A percentile compares a stretch with the other conserved stretches of the same genome.
Evolutionary conservation across 23 red algal genomes (phyloP).

Genomic region (Gracilaria caudata): DNA sequence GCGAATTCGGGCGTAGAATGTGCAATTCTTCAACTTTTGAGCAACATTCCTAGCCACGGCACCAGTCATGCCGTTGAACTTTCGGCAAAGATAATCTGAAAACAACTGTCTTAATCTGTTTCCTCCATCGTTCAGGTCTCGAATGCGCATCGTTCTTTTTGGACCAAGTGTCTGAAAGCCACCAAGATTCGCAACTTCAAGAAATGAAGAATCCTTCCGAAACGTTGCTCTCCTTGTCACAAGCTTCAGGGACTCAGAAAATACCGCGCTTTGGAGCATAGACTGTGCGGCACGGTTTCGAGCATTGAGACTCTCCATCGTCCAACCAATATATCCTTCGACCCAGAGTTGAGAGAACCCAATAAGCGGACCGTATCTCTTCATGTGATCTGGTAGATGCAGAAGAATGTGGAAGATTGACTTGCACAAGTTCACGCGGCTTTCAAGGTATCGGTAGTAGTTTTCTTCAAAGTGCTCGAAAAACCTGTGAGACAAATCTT

Average conservation of each 20-base stretch:
- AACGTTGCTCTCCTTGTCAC: background rate
- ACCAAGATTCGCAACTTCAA: background rate
- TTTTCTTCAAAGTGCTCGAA: slow-evolving; percentile 8
- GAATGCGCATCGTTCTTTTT: background rate
- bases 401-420: slow-evolving; percentile 22
- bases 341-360: slow-evolving; percentile 19
- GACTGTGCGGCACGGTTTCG: background rate
- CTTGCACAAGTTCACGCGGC: background rate
- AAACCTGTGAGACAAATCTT: background rate
- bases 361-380: background rate
- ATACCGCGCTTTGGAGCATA: slow-evolving; percentile 2
- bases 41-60: background rate
- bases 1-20: background rate
- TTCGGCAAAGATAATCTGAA: background rate
- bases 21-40: background rate
- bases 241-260: slow-evolving; percentile 7
- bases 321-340: slow-evolving; percentile 21
- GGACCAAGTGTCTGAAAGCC: background rate
- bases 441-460: background rate
- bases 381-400: background rate
- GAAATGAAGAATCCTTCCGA: background rate
- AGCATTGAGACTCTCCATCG: background rate
- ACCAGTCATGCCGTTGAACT: background rate
- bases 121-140: background rate
- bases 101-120: background rate